A percentile compares a stretch with the other conserved stretches of the same genome.
phyloP scores from a whole-genome alignment of 176 grass and related monocot species.

The Raddia distichophylla region DNA sequence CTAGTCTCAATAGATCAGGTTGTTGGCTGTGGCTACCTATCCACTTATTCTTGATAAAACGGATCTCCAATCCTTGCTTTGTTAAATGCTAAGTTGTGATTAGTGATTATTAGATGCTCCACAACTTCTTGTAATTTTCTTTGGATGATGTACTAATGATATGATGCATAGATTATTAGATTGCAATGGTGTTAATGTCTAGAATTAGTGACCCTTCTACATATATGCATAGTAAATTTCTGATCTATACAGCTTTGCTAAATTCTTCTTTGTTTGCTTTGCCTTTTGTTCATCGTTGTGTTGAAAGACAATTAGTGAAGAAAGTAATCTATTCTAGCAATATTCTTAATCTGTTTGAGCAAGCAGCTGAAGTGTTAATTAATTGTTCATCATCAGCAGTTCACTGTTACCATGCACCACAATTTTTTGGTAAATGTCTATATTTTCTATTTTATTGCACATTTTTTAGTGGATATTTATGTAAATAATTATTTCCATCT shows the following conservation, averaged over 20 bases:
- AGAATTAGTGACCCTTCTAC: not conserved
- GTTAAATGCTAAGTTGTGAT: no score
- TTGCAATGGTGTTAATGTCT: not conserved
- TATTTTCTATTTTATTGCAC: no score
- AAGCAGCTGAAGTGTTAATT: not conserved
- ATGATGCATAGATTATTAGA: not conserved
- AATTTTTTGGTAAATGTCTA: no score
- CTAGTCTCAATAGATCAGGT: no score
- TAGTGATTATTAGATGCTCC: no score
- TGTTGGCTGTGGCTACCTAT: no score
- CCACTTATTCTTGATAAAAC: no score
- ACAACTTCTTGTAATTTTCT: not conserved
- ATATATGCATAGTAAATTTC: not conserved
- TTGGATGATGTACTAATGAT: not conserved
- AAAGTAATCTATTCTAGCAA: not conserved
- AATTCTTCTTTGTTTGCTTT: not conserved
- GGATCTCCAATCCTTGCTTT: no score
- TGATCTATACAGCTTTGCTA: not conserved
- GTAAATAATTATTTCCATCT: no score
- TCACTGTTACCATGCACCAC: no score
- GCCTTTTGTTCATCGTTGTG: constrained; percentile 7
- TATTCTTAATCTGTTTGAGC: constrained; percentile 15
- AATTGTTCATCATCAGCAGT: no score
- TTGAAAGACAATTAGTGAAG: constrained; percentile 15
- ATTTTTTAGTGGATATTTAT: no score